A percentile compares a stretch with the other conserved stretches of the same genome.
These are phyloP conservation scores for Apiotrichum laibachii DNA, from an alignment of 1,284 basidiomycete species.

Conservation along the genomic window DNA sequence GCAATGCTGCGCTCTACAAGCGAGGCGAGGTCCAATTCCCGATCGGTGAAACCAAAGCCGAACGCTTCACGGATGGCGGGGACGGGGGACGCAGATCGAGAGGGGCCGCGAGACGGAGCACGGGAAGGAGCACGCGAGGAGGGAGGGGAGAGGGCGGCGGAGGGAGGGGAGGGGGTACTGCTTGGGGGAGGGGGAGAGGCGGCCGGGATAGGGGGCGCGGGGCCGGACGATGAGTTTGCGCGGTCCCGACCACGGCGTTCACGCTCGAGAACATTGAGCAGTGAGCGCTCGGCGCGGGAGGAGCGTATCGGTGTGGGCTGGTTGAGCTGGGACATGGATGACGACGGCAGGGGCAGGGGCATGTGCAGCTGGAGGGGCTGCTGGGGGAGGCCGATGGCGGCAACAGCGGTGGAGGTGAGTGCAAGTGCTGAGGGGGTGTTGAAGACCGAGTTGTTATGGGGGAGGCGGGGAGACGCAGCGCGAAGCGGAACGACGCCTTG, in stretches of 20 bases:
- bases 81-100: slow-evolving; percentile 3
- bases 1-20: slow-evolving; percentile 24
- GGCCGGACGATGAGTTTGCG: background rate
- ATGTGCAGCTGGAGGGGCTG: no score
- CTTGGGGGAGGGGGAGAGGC: background rate
- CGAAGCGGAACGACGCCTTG: background rate
- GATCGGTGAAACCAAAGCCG: background rate
- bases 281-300: slow-evolving; percentile 14
- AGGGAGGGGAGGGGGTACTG: background rate
- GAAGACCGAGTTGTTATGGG: background rate
- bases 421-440: background rate
- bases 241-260: slow-evolving; percentile 1
- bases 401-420: no score
- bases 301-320: background rate
- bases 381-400: no score
- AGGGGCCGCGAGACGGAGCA: background rate
- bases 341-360: background rate
- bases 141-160: background rate
- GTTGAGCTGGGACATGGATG: background rate
- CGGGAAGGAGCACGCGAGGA: background rate
- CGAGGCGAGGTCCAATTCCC: slow-evolving; percentile 12
- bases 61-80: background rate
- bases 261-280: slow-evolving; percentile 18
- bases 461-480: background rate
- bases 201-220: background rate